Conservation (phyloP, 805 yeast genomes). For the Wickerhamiella nectarea region DNA sequence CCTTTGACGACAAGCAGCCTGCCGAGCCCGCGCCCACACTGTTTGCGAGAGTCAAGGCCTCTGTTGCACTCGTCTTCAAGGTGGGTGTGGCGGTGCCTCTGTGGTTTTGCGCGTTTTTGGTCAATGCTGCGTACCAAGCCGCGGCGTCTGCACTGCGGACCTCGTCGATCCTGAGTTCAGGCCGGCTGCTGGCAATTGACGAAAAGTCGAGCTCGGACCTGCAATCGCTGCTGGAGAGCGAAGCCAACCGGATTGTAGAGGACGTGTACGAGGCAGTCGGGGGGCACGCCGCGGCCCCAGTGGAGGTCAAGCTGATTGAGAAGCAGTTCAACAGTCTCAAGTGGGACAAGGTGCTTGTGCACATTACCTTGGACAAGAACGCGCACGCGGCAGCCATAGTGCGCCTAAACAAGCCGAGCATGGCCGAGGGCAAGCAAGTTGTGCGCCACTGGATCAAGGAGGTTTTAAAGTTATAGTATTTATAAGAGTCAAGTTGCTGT, state of each 20-base stretch:
- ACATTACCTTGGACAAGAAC: conserved; percentile 48
- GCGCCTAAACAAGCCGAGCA: conserved; percentile 38
- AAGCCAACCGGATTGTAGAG: conserved; percentile 20
- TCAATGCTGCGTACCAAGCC: conserved; percentile 32
- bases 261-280: conserved; percentile 13
- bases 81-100: conserved; percentile 45
- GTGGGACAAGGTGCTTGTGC: conserved; percentile 63
- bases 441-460: conserved; percentile 48
- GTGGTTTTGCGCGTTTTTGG: conserved; percentile 46
- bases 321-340: conserved; percentile 40
- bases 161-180: conserved; percentile 2
- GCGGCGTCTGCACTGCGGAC: conserved; percentile 30
- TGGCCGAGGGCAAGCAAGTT: conserved; percentile 57
- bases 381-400: conserved; percentile 78
- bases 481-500: no score
- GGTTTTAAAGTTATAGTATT: conserved; percentile 22
- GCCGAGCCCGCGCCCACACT: background rate
- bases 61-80: conserved; percentile 36
- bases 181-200: background rate
- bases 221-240: conserved; percentile 13
- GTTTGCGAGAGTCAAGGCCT: conserved; percentile 21
- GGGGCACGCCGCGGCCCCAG: conserved; percentile 13
- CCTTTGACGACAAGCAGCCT: background rate
- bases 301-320: conserved; percentile 39
- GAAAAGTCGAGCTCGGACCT: background rate